Base-by-base conservation (phyloP, 495 filamentous ascomycete species). In the Glarea lozoyensis region DNA sequence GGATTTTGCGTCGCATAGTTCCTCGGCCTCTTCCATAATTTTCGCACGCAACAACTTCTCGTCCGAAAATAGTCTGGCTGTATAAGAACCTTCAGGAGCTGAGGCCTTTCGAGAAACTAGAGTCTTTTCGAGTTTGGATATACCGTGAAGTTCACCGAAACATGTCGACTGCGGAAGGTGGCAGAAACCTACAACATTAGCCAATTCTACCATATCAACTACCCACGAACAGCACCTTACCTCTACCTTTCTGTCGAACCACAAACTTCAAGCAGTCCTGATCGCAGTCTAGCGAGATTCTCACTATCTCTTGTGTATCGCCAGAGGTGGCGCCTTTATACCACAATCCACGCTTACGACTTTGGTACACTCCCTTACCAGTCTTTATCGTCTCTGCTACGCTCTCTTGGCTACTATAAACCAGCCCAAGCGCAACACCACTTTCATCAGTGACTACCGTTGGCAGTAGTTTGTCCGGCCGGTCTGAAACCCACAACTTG, bases 11-110 rank as follows among this genome's bases (percentile, higher is more conserved):
- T 85, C 74, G 65, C 92, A 97, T 21, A 98, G 67, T 64, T 98
- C 92, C 47, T 87, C 82, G 2, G 92, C 92, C 60, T 98, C 92
- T 63, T 98, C 92, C 82, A 95, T 92, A 31, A 98, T 94, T 70
- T 98, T 98, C 2, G 92, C 93, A 24, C 83, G 73, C 12, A 94
- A 66, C 15, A 97, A 75, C 63, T 92, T 86, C 43, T 85, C 76
- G 43, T 97, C 93, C 19, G 81, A 85, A 68, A 96, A 98, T 7
- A 98, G 66, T 13, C 92, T 70, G 23, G 86, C 85, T 11, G 92
- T 98, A 60, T 98, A 98, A 12, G 92, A 97, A 1, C 88, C 90
- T 45, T 71, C 73, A 2, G 89, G 90, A 0, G 92, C 88, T 9
- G 81, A 82, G 4, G 65, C 62, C 58, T 93, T 95, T 47, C 92